Conservation (phyloP, 1,139 yeast species). For the Martiniozyma asiatica region DNA sequence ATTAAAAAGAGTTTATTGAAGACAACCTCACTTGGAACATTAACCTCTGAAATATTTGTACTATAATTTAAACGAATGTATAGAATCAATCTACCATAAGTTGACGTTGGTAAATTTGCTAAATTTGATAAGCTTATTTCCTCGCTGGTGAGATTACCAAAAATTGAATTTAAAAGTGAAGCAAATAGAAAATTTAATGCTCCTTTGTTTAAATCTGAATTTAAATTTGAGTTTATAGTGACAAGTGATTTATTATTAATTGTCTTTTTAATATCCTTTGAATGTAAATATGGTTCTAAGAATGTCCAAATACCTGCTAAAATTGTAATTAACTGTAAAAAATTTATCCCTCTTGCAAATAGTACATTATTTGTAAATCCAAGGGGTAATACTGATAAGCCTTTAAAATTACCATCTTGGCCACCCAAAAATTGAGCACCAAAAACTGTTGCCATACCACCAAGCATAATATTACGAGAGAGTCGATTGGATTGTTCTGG, state of each 20-base stretch:
- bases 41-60: too few species aligned
- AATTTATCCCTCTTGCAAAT: too few species aligned
- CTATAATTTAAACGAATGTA: slow-evolving; percentile 1
- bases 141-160: neutral
- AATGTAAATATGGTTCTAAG: too few species aligned
- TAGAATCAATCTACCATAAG: slow-evolving; percentile 1
- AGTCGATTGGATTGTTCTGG: too few species aligned
- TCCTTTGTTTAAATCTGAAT: too few species aligned
- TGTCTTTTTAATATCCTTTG: too few species aligned
- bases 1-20: slow-evolving; percentile 8
- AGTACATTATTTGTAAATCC: too few species aligned
- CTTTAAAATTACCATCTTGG: slow-evolving; percentile 11
- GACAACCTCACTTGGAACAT: slow-evolving; percentile 5
- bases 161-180: neutral
- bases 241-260: too few species aligned
- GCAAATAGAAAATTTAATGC: neutral
- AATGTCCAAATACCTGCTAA: too few species aligned
- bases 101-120: slow-evolving; percentile 6
- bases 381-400: slow-evolving; percentile 15
- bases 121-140: slow-evolving; percentile 8
- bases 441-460: slow-evolving; percentile 22
- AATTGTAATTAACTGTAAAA: too few species aligned
- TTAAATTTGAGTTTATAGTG: too few species aligned
- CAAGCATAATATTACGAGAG: slow-evolving; percentile 18
- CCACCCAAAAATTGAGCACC: slow-evolving; percentile 18